Evolutionary conservation across 495 filamentous ascomycete genomes (phyloP).

Genomic region (Apiosordaria backusii): DNA sequence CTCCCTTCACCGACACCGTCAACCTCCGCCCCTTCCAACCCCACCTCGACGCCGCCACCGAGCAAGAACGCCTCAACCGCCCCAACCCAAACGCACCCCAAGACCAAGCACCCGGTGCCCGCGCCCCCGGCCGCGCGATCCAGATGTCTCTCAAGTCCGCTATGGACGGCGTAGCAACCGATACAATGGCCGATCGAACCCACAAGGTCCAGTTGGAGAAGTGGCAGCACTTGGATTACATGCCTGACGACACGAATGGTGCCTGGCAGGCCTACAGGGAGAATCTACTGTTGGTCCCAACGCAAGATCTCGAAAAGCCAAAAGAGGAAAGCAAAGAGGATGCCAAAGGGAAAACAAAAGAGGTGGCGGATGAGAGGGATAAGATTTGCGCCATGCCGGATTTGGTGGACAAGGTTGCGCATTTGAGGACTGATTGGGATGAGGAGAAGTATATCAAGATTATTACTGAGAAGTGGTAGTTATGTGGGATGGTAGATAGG

Average conservation of each 20-base stretch:
- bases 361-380: slow-evolving; percentile 9
- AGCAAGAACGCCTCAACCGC: slow-evolving; percentile 41
- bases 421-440: slow-evolving; percentile 36
- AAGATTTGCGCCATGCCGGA: slow-evolving; percentile 21
- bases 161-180: slow-evolving; percentile 37
- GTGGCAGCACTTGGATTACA: slow-evolving; percentile 43
- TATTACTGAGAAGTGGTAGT: neutral
- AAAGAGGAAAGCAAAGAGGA: slow-evolving; percentile 6
- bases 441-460: slow-evolving; percentile 31
- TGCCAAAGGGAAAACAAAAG: slow-evolving; percentile 33
- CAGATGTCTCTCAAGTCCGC: slow-evolving; percentile 52
- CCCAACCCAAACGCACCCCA: slow-evolving; percentile 19
- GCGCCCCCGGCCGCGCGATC: slow-evolving; percentile 39
- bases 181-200: slow-evolving; percentile 48
- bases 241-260: slow-evolving; percentile 41
- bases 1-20: slow-evolving; percentile 43
- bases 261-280: slow-evolving; percentile 45
- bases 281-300: slow-evolving; percentile 33
- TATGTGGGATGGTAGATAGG: neutral
- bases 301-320: neutral
- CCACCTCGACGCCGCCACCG: slow-evolving; percentile 46
- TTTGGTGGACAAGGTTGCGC: slow-evolving; percentile 29
- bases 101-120: slow-evolving; percentile 14
- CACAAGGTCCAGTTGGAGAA: slow-evolving; percentile 43
- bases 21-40: slow-evolving; percentile 45